Evolutionary conservation across 2,329 filamentous ascomycete species (phyloP).

Genomic region (Sporothrix brasiliensis): DNA sequence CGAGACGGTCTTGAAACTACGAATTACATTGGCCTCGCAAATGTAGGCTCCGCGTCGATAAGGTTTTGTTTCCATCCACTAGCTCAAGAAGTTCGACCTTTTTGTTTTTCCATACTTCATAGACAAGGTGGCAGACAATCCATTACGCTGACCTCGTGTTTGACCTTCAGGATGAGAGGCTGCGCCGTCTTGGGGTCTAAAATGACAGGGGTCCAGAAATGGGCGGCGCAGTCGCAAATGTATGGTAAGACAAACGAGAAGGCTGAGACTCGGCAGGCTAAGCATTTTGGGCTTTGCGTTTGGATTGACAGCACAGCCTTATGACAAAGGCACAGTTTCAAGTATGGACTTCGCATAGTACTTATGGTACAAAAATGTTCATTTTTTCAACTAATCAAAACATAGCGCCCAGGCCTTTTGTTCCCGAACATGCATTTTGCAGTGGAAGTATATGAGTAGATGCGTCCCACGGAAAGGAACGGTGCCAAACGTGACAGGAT

Average conservation of each 20-base stretch:
- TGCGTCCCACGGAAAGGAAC: background rate
- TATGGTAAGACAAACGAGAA: background rate
- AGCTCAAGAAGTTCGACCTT: too few species aligned
- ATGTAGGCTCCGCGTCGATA: background rate
- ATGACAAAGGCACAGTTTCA: too few species aligned
- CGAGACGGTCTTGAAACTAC: background rate
- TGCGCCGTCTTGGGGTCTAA: background rate
- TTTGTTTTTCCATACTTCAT: background rate
- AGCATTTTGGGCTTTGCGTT: background rate
- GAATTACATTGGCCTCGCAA: background rate
- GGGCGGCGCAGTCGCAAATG: background rate
- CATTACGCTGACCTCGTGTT: too few species aligned
- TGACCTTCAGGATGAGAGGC: background rate
- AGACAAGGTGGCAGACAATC: background rate
- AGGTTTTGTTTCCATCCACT: background rate
- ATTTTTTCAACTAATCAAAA: conserved; percentile 3
- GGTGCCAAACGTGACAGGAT: background rate
- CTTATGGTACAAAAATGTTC: background rate
- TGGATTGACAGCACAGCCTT: background rate
- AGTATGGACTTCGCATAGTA: too few species aligned
- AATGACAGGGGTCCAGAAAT: background rate
- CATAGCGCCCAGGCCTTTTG: background rate
- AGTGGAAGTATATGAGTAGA: background rate
- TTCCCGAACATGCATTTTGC: background rate
- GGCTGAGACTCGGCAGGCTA: conserved; percentile 6